Percentiles rank a stretch among this genome's conserved stretches.
These are phyloP conservation scores for Hymenoscyphus occultus DNA, from an alignment of 2,329 filamentous ascomycete species.

Conservation along the genomic window DNA sequence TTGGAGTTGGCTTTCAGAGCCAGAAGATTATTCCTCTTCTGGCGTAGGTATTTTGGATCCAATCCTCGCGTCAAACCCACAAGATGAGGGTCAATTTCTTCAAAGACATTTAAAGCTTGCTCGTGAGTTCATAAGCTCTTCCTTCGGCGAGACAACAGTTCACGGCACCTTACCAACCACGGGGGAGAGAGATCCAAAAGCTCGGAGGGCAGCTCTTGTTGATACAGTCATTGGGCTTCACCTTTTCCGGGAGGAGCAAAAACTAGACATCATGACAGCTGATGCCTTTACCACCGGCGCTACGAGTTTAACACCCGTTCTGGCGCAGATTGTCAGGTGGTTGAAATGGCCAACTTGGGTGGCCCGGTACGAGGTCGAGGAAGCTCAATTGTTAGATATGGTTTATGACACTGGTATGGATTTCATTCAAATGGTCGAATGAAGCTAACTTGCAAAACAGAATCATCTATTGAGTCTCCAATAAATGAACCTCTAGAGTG, in stretches of 20 bases:
- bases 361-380: conserved; percentile 59
- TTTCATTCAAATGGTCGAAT: conserved; percentile 10
- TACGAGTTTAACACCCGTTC: conserved; percentile 62
- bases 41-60: conserved; percentile 13
- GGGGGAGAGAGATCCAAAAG: conserved; percentile 49
- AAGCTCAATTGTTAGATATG: conserved; percentile 50
- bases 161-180: conserved; percentile 65
- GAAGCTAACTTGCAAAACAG: conserved; percentile 13
- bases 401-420: conserved; percentile 51
- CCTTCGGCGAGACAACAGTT: conserved; percentile 53
- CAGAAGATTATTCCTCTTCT: conserved; percentile 40
- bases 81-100: conserved; percentile 55
- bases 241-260: conserved; percentile 84
- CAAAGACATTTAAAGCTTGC: conserved; percentile 55
- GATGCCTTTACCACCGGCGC: conserved; percentile 45
- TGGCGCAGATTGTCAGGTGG: conserved; percentile 81
- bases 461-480: conserved; percentile 19
- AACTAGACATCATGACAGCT: conserved; percentile 63
- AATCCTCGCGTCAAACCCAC: conserved; percentile 15
- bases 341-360: conserved; percentile 69
- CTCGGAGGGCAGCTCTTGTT: conserved; percentile 58
- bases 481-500: conserved; percentile 51
- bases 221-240: conserved; percentile 76
- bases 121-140: conserved; percentile 61
- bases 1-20: conserved; percentile 71